Evolutionary conservation across 1,284 basidiomycete species (phyloP).

Genomic region (Ustilago vetiveriae): DNA sequence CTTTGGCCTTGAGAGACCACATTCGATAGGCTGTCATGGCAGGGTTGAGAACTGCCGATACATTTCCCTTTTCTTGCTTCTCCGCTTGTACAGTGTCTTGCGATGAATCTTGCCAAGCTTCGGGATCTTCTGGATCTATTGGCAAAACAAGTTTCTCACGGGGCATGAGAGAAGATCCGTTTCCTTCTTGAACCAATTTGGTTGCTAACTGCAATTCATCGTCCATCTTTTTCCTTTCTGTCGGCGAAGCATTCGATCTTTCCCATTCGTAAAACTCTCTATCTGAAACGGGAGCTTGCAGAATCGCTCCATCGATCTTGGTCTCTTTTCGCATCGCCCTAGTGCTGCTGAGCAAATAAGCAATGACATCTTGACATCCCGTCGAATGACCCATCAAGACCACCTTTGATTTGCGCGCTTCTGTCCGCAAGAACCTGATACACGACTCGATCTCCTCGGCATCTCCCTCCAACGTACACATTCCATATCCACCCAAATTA

Average conservation of each 20-base stretch:
- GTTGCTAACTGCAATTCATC: slow-evolving; percentile 23
- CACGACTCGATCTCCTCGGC: slow-evolving; percentile 55
- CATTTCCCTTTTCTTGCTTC: slow-evolving; percentile 30
- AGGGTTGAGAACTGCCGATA: slow-evolving; percentile 35
- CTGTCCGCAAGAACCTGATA: slow-evolving; percentile 36
- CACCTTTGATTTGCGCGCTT: slow-evolving; percentile 39
- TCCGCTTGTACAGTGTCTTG: background rate
- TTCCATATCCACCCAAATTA: slow-evolving; percentile 59
- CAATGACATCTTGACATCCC: slow-evolving; percentile 62
- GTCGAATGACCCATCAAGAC: slow-evolving; percentile 65
- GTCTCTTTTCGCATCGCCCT: slow-evolving; percentile 3
- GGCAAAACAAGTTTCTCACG: slow-evolving; percentile 8
- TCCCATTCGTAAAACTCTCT: slow-evolving; percentile 50
- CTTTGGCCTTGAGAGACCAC: slow-evolving; percentile 48
- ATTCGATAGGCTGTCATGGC: slow-evolving; percentile 62
- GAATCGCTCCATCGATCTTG: slow-evolving; percentile 53
- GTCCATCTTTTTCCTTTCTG: slow-evolving; percentile 12
- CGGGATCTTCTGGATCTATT: slow-evolving; percentile 17
- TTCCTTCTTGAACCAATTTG: slow-evolving; percentile 12
- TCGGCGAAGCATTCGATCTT: background rate
- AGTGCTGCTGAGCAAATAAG: slow-evolving; percentile 29
- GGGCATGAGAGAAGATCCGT: slow-evolving; percentile 25
- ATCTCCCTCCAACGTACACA: slow-evolving; percentile 58
- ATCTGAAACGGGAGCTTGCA: slow-evolving; percentile 64
- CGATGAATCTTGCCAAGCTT: background rate